Evolutionary conservation across 805 yeast genomes (phyloP).

Genomic region (Helenozyma baotianmanensis): DNA sequence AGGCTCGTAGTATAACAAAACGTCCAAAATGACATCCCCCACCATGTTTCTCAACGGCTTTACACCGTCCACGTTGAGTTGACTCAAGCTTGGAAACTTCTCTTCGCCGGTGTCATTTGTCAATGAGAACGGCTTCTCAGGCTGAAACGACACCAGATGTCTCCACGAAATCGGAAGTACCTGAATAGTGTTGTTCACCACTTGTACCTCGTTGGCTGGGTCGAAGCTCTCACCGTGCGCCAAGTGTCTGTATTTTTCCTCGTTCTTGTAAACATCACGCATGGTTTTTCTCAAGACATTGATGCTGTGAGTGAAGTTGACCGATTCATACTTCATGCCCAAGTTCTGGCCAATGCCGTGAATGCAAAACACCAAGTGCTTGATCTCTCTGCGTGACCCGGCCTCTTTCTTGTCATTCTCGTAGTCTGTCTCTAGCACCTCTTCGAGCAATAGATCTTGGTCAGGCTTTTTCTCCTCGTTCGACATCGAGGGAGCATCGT

Average conservation of each 20-base stretch:
- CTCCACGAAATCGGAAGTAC: slow-evolving; percentile 93
- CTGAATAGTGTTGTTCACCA: slow-evolving; percentile 59
- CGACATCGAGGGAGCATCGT: slow-evolving; percentile 7
- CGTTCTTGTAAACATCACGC: slow-evolving; percentile 42
- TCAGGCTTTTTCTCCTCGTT: slow-evolving; percentile 9
- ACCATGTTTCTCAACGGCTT: slow-evolving; percentile 70
- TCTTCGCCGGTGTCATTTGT: slow-evolving; percentile 33
- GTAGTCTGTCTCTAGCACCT: slow-evolving; percentile 10
- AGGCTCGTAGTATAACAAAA: slow-evolving; percentile 72
- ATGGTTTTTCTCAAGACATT: slow-evolving; percentile 59
- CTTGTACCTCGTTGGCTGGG: slow-evolving; percentile 9
- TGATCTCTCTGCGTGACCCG: slow-evolving; percentile 30
- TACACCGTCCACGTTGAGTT: slow-evolving; percentile 75
- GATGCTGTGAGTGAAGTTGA: slow-evolving; percentile 83
- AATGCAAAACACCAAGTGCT: slow-evolving; percentile 75
- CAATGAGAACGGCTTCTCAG: slow-evolving; percentile 37
- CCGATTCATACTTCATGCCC: slow-evolving; percentile 71
- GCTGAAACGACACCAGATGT: slow-evolving; percentile 62
- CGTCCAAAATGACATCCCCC: slow-evolving; percentile 85
- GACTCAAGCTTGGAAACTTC: slow-evolving; percentile 58
- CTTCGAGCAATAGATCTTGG: no score
- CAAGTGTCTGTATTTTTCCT: slow-evolving; percentile 34
- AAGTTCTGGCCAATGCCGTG: slow-evolving; percentile 94
- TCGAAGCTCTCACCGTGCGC: slow-evolving; percentile 21
- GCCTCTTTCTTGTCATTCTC: slow-evolving; percentile 1